A percentile compares a stretch with the other conserved stretches of the same genome.
Evolutionary conservation across 1,284 basidiomycete species (phyloP).

Genomic region (Caloboletus firmus): DNA sequence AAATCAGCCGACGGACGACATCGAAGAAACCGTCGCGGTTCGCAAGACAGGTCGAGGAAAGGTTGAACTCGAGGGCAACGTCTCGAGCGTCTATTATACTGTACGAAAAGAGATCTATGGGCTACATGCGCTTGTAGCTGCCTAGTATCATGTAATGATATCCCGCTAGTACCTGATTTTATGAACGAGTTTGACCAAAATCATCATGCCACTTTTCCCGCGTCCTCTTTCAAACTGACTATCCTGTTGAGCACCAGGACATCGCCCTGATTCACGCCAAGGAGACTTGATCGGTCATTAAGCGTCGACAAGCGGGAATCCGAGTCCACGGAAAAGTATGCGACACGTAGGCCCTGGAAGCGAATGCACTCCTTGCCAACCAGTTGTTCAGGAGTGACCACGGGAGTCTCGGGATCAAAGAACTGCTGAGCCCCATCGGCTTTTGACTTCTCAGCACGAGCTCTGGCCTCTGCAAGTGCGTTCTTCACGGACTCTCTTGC

Average conservation of each 20-base stretch:
- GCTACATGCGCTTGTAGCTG: conserved; percentile 82
- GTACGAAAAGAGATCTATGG: conserved; percentile 88
- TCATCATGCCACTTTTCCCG: conserved; percentile 58
- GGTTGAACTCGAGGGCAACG: conserved; percentile 85
- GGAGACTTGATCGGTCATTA: conserved; percentile 49
- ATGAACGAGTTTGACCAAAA: not conserved
- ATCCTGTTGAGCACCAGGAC: conserved; percentile 89
- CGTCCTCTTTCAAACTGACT: conserved; percentile 94
- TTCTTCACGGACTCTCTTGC: conserved; percentile 68
- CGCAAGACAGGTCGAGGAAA: conserved; percentile 81
- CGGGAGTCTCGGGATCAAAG: conserved; percentile 53
- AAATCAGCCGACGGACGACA: conserved; percentile 45
- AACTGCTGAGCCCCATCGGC: conserved; percentile 39
- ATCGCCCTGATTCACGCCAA: conserved; percentile 63
- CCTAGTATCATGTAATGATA: conserved; percentile 38
- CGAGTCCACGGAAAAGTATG: conserved; percentile 93
- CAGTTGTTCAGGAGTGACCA: conserved; percentile 76
- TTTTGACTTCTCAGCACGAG: conserved; percentile 60
- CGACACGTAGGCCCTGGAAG: conserved; percentile 96
- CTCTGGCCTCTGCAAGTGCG: conserved; percentile 67
- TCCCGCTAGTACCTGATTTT: not conserved
- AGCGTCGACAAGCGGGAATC: conserved; percentile 71
- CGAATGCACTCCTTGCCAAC: conserved; percentile 92
- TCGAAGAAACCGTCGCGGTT: conserved; percentile 83
- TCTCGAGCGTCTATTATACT: conserved; percentile 85